These are phyloP conservation scores for Acmispon strigosus DNA, from an alignment of 306 rosid genomes.

Conservation along the genomic window DNA sequence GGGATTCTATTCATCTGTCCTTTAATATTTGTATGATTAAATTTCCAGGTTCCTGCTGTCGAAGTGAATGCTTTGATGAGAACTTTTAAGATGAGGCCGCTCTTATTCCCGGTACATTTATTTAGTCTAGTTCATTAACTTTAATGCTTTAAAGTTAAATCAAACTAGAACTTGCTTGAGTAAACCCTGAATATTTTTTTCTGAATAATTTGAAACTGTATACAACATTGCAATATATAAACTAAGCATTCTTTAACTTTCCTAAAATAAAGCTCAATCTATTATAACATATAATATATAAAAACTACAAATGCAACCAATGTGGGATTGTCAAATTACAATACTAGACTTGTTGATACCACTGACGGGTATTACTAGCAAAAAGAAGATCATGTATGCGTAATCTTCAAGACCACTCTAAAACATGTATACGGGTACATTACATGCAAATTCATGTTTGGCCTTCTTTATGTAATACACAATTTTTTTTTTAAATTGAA, in stretches of 20 bases:
- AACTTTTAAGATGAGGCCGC: constrained; percentile 92
- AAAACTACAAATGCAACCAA: not conserved
- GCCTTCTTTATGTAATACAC: too few relatives aligned
- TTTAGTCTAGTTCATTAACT: not conserved
- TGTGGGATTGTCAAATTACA: not conserved
- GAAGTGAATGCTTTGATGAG: constrained; percentile 93
- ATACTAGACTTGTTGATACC: not conserved
- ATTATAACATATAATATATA: not conserved
- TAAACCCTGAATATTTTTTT: not conserved
- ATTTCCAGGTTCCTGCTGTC: constrained; percentile 75
- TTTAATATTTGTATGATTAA: constrained; percentile 15
- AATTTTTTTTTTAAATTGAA: too few relatives aligned
- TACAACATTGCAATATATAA: not conserved
- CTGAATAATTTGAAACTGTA: not conserved
- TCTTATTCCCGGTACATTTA: constrained; percentile 76
- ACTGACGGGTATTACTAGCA: too few relatives aligned
- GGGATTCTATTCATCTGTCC: constrained; percentile 10
- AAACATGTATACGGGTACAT: not conserved
- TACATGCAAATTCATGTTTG: not conserved
- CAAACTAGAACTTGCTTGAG: not conserved
- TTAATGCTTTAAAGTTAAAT: not conserved
- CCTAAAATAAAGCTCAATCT: not conserved
- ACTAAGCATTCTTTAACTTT: not conserved
- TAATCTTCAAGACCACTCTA: not conserved
- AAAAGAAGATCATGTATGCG: not conserved